Evolutionary conservation across 148 eudicot species (phyloP), one percentile per base, ranked within the genome.

Genomic region (Dysphania ambrosioides): DNA sequence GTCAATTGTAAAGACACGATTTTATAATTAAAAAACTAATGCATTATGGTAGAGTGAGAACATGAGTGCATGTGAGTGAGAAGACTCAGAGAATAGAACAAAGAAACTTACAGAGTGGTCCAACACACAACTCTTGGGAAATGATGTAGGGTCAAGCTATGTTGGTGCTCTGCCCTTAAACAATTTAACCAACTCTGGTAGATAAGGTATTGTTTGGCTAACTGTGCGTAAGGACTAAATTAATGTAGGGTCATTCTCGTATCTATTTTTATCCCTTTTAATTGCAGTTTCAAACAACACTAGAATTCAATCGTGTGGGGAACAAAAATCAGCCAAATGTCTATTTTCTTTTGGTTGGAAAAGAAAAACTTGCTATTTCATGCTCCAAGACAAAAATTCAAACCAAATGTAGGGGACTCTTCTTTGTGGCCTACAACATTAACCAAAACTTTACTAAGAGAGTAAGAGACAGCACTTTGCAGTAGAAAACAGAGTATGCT

Each of bases 251-350:
- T n/a, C 6, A 47, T 8, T 53, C 58, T 71, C 42, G 31, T 44
- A 24, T 72, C 21, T 11, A 16, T 27, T 24, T 9, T 8, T 59
- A 29, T 31, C 59, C 21, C 30, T 4, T n/a, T n/a, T 74, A 21
- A 30, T 26, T 36, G 60, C 44, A 61, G 19, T 34, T 34, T 65
- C 36, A 19, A 56, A 58, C 73, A 76, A 58, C 32, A 58, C 18
- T 56, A 32, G 21, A 40, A 27, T 58, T 70, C 41, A 68, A 1
- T 47, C n/a, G n/a, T 27, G 21, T 65, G 49, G 9, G 49, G 60
- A 32, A 44, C n/a, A 66, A 59, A 55, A 75, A 66, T 24, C 65
- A 65, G 60, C 69, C 71, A 63, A 74, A 49, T 32, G n/a, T 65
- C 7, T 32, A 31, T 57, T n/a, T n/a, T n/a, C n/a, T n/a, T n/a